Base-by-base conservation (phyloP, 768 basidiomycete genomes). In the Piloderma croceum region DNA sequence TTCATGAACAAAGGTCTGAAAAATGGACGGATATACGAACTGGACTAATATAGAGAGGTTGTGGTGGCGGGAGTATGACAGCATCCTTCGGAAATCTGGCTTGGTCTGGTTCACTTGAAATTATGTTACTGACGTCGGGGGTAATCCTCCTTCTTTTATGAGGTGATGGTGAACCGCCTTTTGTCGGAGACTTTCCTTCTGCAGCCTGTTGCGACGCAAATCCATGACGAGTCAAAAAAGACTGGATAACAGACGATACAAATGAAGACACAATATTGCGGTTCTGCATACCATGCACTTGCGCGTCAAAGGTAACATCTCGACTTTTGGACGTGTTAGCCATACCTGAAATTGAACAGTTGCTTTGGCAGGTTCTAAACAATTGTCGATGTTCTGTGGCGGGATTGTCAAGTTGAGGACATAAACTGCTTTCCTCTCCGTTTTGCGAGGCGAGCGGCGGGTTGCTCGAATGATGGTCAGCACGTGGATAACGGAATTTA, bases 351-450 rank as follows among this genome's bases (percentile, higher is more conserved):
- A 67, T 41, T 82, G 74, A 23, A 92, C 68, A 5, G 65, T 53
- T 4, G 67, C 64, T 64, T 92, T 93, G 13, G 76, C 66, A n/a
- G 91, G 89, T 48, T 88, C 90, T 21, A 91, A 54, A 44, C 78
- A 77, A 41, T 85, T 83, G 53, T 96, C 90, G 7, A 96, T 67
- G 20, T 79, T 66, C 19, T 66, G 62, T 3, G 78, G 63, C 32
- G 89, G 79, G 15, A 92, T 62, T 7, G 65, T 69, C 43, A 98
- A 54, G 54, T 88, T 81, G 34, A 98, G 65, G 34, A 91, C 83
- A 57, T 87, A 97, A 44, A 91, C 77, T 4, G 91, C 81, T 57
- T 77, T 77, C 59, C 79, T 81, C 54, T 90, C 89, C 18, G 65
- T 59, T 61, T 87, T 90, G 29, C 83, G 78, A 23, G 90, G 86